These are phyloP conservation scores for Phoenix dactylifera DNA, from an alignment of 176 grass and related monocot genomes.

Conservation along the genomic window DNA sequence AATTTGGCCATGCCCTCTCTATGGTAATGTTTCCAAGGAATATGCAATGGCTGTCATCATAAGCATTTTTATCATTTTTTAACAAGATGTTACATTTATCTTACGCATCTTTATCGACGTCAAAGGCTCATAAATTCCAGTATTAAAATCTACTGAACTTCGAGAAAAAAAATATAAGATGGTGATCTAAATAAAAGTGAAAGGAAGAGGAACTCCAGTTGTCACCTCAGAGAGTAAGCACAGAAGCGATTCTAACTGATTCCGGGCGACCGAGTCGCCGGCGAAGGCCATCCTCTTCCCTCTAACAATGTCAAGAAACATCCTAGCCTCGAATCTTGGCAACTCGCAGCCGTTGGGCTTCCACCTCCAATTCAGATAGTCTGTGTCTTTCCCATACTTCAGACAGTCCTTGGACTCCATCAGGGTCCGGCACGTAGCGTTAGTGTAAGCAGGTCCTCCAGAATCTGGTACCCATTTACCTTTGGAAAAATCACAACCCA, in stretches of 20 bases:
- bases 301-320: slow-evolving; percentile 35
- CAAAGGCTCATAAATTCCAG: no score
- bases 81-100: no score
- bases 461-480: slow-evolving; percentile 43
- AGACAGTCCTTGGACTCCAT: slow-evolving; percentile 25
- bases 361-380: slow-evolving; percentile 68
- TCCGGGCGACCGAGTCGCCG: slow-evolving; percentile 60
- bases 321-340: slow-evolving; percentile 29
- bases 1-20: no score
- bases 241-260: slow-evolving; percentile 64
- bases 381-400: slow-evolving; percentile 54
- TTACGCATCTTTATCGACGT: no score
- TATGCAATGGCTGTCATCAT: no score
- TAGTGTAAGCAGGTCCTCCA: slow-evolving; percentile 34
- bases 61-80: no score
- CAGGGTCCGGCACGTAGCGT: slow-evolving; percentile 46
- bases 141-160: no score
- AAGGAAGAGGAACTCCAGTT: no score
- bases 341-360: slow-evolving; percentile 38
- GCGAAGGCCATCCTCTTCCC: slow-evolving; percentile 56
- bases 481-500: slow-evolving; percentile 36
- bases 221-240: slow-evolving; percentile 30
- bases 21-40: no score
- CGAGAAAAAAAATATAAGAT: no score
- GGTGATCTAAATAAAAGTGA: no score